These are phyloP conservation scores for Neurospora sp. DNA, from an alignment of 495 filamentous ascomycete genomes.

Conservation along the genomic window DNA sequence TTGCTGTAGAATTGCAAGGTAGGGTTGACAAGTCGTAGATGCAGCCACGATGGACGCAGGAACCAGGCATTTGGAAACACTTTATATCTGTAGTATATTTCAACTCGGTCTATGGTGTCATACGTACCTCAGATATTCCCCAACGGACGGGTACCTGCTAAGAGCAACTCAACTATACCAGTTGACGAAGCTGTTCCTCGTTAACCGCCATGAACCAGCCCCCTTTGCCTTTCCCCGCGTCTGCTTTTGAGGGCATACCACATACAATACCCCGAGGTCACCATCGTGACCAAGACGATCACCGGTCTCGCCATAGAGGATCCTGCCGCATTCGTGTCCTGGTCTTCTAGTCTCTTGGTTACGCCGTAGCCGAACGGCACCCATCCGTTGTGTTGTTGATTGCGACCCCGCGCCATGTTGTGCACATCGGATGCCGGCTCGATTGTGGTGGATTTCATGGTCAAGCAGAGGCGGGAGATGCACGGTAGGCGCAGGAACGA, in stretches of 20 bases:
- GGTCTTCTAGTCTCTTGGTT: neutral
- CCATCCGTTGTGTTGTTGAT: neutral
- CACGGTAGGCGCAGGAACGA: neutral
- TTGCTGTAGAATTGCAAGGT: neutral
- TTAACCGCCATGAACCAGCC: neutral
- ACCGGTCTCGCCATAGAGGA: neutral
- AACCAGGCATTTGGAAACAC: neutral
- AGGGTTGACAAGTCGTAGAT: neutral
- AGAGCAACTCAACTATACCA: neutral
- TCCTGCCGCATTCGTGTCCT: neutral
- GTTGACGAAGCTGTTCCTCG: neutral
- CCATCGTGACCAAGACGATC: neutral
- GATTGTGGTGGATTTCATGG: neutral
- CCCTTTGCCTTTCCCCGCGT: neutral
- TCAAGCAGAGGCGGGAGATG: neutral
- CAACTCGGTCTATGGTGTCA: neutral
- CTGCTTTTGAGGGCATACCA: neutral
- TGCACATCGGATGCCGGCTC: neutral
- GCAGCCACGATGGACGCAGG: neutral
- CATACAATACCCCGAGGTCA: neutral
- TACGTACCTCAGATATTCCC: neutral
- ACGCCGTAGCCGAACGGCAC: neutral
- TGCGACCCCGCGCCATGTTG: neutral
- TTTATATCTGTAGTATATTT: neutral
- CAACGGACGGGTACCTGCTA: neutral